Evolutionary conservation across 148 eudicot species (phyloP).

Genomic region (Dianthus caryophyllus): DNA sequence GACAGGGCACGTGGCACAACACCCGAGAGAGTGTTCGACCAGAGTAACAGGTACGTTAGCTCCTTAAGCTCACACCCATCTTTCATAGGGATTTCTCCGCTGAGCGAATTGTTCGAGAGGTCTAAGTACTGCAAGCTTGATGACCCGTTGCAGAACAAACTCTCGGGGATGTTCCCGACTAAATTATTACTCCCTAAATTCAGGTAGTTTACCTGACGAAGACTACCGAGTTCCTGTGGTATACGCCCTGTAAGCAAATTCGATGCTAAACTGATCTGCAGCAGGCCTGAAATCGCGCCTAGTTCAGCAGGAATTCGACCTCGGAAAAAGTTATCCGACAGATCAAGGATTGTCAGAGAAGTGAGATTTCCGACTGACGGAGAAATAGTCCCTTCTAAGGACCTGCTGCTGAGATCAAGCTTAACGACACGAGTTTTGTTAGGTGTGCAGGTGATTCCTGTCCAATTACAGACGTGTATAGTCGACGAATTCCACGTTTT

Average conservation of each 20-base stretch:
- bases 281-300: slow-evolving; percentile 42
- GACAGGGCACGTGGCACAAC: slow-evolving; percentile 51
- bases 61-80: slow-evolving; percentile 53
- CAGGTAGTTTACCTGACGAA: slow-evolving; percentile 45
- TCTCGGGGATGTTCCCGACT: slow-evolving; percentile 46
- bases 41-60: slow-evolving; percentile 58
- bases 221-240: slow-evolving; percentile 50
- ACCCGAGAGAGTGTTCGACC: slow-evolving; percentile 63
- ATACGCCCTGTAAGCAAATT: slow-evolving; percentile 60
- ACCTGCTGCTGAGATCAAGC: slow-evolving; percentile 48
- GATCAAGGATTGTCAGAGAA: slow-evolving; percentile 45
- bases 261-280: slow-evolving; percentile 55
- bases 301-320: slow-evolving; percentile 64
- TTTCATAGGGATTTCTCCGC: slow-evolving; percentile 52
- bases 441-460: slow-evolving; percentile 47
- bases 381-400: slow-evolving; percentile 56
- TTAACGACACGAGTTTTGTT: slow-evolving; percentile 36
- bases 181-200: slow-evolving; percentile 62
- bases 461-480: slow-evolving; percentile 59
- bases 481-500: slow-evolving; percentile 46
- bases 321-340: slow-evolving; percentile 51
- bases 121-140: slow-evolving; percentile 58
- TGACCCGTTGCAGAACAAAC: slow-evolving; percentile 50
- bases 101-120: slow-evolving; percentile 74
- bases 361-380: slow-evolving; percentile 52